phyloP scores from a whole-genome alignment of 2,329 filamentous ascomycete species.

The Escovopsis sp. region DNA sequence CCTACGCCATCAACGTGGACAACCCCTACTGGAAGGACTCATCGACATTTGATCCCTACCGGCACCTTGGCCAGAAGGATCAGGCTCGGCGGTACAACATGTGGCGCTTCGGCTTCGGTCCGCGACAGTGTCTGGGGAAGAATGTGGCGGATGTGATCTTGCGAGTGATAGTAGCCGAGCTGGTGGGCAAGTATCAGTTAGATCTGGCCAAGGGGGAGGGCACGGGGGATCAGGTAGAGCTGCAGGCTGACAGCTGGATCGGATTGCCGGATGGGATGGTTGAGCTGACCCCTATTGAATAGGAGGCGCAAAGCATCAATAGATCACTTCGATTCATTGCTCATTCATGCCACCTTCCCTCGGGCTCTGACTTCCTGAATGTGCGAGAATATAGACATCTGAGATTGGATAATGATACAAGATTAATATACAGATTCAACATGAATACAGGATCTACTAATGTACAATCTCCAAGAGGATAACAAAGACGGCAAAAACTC shows the following conservation, averaged over 20 bases:
- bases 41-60: background rate
- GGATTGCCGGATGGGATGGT: conserved; percentile 2
- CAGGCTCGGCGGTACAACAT: conserved; percentile 2
- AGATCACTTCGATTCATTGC: no score
- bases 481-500: no score
- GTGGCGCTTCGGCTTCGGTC: conserved; percentile 6
- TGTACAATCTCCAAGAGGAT: no score
- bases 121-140: conserved; percentile 3
- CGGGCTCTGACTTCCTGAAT: no score
- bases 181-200: background rate
- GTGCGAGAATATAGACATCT: no score
- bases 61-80: conserved; percentile 1
- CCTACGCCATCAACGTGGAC: conserved; percentile 5
- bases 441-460: no score
- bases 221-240: background rate
- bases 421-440: no score
- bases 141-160: conserved; percentile 4
- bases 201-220: background rate
- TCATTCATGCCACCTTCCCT: no score
- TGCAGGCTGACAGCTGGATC: conserved; percentile 5
- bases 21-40: conserved; percentile 4
- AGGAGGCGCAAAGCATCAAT: background rate
- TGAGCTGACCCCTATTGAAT: background rate
- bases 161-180: conserved; percentile 1
- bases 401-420: no score